Base-by-base conservation (phyloP, 2,329 filamentous ascomycete genomes). In the Botryotinia convoluta region DNA sequence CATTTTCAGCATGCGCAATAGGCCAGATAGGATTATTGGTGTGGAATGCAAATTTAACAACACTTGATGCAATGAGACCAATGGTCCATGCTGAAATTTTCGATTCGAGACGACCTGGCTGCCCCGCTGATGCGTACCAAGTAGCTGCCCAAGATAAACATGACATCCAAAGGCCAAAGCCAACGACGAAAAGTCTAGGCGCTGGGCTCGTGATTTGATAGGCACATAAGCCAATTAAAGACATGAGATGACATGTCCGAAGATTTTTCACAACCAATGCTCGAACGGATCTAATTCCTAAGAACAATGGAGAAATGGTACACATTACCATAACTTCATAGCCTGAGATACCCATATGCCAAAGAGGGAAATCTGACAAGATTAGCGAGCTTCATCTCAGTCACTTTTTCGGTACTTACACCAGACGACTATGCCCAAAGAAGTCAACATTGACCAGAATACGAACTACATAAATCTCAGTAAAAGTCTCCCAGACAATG, bases 21-120 rank as follows among this genome's bases (percentile, higher is more conserved):
- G 96, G 95, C 96, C 96, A 99, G 75, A 98, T 90, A 0, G 96
- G 96, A 81, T 99, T 99, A 83, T 97, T 98, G 32, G 95, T 98
- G 81, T 91, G 89, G 86, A 92, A 97, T 0, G 95, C 93, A 81
- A 97, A 98, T 82, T 99, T 99, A 78, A 93, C 90, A 71, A 97
- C 88, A 74, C 91, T 94, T 2, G 95, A 98, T 75, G 94, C 87
- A 74, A 98, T 88, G 72, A 99, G 85, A 44, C 96, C 96, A 72
- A 95, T 87, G 59, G 89, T 86, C 87, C 93, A 97, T 0, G 93
- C 93, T 48, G 94, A 86, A 70, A 97, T 89, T 79, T 93, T 93
- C 12, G 91, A 89, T 83, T 99, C 95, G 22, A 99, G 88, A 63
- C 92, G 90, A 57, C 87, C 87, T 26, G 91, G 89, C 75, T 97